Conservation (phyloP, 805 yeast species). For the Metschnikowia drakensbergensis region DNA sequence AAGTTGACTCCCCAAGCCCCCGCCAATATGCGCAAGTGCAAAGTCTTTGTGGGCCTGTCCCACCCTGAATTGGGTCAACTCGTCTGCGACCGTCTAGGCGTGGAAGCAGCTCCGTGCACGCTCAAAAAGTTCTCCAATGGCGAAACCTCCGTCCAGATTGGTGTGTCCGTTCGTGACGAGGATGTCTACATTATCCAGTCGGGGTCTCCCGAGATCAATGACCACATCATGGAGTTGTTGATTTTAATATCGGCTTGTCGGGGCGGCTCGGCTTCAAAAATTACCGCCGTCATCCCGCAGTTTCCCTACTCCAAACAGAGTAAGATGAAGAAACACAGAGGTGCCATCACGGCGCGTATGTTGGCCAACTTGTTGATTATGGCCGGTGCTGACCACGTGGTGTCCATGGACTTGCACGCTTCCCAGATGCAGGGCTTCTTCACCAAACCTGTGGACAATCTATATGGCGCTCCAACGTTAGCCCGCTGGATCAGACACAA, state of each 20-base stretch:
- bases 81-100: conserved; percentile 88
- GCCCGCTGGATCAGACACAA: conserved; percentile 95
- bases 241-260: conserved; percentile 93
- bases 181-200: conserved; percentile 88
- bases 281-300: conserved; percentile 95
- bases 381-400: conserved; percentile 99
- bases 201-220: conserved; percentile 84
- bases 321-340: conserved; percentile 98
- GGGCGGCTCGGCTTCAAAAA: conserved; percentile 97
- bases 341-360: conserved; percentile 98
- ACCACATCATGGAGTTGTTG: conserved; percentile 92
- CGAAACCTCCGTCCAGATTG: conserved; percentile 94
- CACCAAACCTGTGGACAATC: conserved; percentile 93
- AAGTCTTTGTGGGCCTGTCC: conserved; percentile 93
- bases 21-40: conserved; percentile 83
- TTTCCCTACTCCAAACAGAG: conserved; percentile 92
- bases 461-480: conserved; percentile 93
- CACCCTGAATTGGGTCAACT: conserved; percentile 91
- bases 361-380: conserved; percentile 88
- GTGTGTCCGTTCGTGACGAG: conserved; percentile 93
- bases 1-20: conserved; percentile 3
- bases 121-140: conserved; percentile 93
- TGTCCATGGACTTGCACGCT: conserved; percentile 94
- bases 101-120: conserved; percentile 89
- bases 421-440: conserved; percentile 99